These are phyloP conservation scores for Sherardia arvensis DNA, from an alignment of 257 asterid species.

Conservation along the genomic window DNA sequence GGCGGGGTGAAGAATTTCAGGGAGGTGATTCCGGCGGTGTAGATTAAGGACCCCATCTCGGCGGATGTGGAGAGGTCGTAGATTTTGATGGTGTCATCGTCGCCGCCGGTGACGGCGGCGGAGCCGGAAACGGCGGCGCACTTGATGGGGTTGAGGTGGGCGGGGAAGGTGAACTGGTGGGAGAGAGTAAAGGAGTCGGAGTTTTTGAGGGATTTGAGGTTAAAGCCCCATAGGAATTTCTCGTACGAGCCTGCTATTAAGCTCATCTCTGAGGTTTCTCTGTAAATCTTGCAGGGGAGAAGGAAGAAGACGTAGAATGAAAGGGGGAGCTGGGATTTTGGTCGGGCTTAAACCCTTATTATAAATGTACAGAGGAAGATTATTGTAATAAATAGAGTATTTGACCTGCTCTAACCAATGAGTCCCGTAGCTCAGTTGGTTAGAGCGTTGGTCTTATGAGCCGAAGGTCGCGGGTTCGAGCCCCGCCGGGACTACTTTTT, in stretches of 20 bases:
- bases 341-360: neutral
- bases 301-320: neutral
- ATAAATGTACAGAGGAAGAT: no score
- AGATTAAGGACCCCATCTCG: slow-evolving; percentile 73
- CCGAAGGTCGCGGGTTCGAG: slow-evolving; percentile 99
- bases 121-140: slow-evolving; percentile 76
- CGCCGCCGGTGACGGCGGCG: slow-evolving; percentile 86
- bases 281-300: neutral
- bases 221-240: slow-evolving; percentile 94
- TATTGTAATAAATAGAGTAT: no score
- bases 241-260: slow-evolving; percentile 92
- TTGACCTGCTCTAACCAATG: neutral
- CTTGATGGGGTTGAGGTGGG: slow-evolving; percentile 84
- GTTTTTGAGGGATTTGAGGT: slow-evolving; percentile 31
- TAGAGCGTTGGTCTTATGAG: slow-evolving; percentile 99
- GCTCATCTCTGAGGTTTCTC: slow-evolving; percentile 26
- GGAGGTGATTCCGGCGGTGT: slow-evolving; percentile 63
- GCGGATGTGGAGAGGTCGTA: slow-evolving; percentile 75
- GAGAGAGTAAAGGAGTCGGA: slow-evolving; percentile 27
- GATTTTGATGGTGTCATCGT: slow-evolving; percentile 90
- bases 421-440: slow-evolving; percentile 99
- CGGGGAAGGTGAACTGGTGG: slow-evolving; percentile 85
- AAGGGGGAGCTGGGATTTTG: neutral
- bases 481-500: slow-evolving; percentile 78
- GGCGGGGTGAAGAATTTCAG: slow-evolving; percentile 76